These are phyloP conservation scores for Tylopilus sp. DNA, from an alignment of 768 basidiomycete species.

Conservation along the genomic window DNA sequence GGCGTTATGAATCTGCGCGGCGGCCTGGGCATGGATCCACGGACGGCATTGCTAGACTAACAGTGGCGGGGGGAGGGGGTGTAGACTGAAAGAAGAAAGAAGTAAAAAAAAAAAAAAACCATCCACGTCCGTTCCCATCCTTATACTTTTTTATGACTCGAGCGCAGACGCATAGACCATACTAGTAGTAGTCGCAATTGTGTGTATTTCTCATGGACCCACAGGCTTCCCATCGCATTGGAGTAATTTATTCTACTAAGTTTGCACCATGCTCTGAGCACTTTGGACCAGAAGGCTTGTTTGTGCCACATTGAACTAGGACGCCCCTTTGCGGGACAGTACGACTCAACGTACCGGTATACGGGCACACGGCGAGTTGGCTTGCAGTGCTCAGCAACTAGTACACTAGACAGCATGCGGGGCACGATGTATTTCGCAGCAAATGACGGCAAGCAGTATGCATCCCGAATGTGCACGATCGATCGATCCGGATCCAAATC, in stretches of 20 bases:
- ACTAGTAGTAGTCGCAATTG: background rate
- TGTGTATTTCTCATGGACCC: background rate
- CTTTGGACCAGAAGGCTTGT: too few relatives aligned
- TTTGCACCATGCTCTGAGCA: too few relatives aligned
- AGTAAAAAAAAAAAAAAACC: background rate
- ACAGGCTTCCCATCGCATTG: too few relatives aligned
- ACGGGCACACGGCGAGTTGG: too few relatives aligned
- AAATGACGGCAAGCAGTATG: constrained; percentile 9
- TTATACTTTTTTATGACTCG: too few relatives aligned
- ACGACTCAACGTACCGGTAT: too few relatives aligned
- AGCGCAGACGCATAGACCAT: too few relatives aligned
- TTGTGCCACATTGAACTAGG: too few relatives aligned
- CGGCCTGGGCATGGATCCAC: constrained; percentile 37
- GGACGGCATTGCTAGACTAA: constrained; percentile 38
- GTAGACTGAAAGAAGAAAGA: too few relatives aligned
- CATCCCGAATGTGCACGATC: background rate
- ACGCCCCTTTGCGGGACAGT: too few relatives aligned
- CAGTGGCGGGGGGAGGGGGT: too few relatives aligned
- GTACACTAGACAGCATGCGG: background rate
- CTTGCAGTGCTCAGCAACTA: background rate
- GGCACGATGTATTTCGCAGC: constrained; percentile 11
- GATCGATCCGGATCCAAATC: constrained; percentile 2
- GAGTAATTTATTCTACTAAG: too few relatives aligned
- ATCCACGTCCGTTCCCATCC: background rate
- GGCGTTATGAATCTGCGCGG: constrained; percentile 42